phyloP scores from a whole-genome alignment of 108 stramenopile genomes.

The Seminavis robusta region DNA sequence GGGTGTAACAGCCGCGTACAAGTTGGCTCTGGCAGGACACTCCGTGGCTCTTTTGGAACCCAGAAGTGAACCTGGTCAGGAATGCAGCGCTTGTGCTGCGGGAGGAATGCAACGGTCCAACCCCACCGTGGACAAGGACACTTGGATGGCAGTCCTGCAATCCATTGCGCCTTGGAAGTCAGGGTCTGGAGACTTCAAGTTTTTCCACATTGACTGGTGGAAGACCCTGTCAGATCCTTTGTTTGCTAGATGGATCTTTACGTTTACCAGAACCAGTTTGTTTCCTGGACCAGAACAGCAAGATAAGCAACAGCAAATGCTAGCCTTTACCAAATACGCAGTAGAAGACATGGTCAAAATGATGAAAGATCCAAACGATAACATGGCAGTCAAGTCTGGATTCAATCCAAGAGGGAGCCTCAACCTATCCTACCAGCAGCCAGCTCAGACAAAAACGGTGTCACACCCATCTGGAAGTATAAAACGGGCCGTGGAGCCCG shows the following conservation, averaged over 20 bases:
- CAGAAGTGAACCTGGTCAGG: slow-evolving; percentile 12
- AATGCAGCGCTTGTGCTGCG: slow-evolving; percentile 35
- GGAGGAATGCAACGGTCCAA: slow-evolving; percentile 42
- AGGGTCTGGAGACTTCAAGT: slow-evolving; percentile 9
- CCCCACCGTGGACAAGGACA: slow-evolving; percentile 24
- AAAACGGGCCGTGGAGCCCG: too few species aligned
- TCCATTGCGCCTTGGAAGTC: slow-evolving; percentile 9
- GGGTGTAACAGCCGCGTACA: slow-evolving; percentile 32
- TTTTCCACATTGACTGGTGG: slow-evolving; percentile 28
- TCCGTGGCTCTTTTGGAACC: slow-evolving; percentile 24
- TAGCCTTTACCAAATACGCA: slow-evolving; percentile 32
- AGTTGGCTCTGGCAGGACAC: slow-evolving; percentile 20
- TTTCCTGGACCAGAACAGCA: slow-evolving; percentile 18
- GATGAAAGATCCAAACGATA: slow-evolving; percentile 22
- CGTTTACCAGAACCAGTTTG: slow-evolving; percentile 29
- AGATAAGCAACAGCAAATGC: slow-evolving; percentile 16
- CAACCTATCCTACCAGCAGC: too few species aligned
- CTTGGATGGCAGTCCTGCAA: slow-evolving; percentile 26
- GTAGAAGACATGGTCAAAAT: slow-evolving; percentile 26
- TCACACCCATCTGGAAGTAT: too few species aligned
- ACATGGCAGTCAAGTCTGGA: too few species aligned
- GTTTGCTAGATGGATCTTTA: slow-evolving; percentile 23
- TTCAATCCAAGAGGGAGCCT: too few species aligned
- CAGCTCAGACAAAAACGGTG: too few species aligned
- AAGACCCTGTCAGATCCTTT: slow-evolving; percentile 24